These are phyloP conservation scores for Plenodomus biglobosus DNA, from an alignment of 2,329 filamentous ascomycete genomes.

Conservation along the genomic window DNA sequence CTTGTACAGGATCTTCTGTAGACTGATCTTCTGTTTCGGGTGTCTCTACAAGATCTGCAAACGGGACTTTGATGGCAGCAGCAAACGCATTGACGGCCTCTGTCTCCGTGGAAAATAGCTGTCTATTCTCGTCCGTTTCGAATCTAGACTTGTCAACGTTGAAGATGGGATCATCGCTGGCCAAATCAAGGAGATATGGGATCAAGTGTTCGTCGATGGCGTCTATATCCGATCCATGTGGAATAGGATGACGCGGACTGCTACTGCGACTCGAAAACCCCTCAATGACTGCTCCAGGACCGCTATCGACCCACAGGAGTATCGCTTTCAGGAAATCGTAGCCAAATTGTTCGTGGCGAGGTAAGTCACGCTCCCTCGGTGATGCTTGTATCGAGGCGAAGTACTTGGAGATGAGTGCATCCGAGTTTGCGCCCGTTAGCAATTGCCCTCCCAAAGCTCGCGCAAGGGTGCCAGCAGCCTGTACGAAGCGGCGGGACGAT, in stretches of 20 bases:
- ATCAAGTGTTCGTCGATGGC: conserved; percentile 61
- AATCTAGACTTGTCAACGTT: conserved; percentile 62
- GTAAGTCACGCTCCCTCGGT: conserved; percentile 37
- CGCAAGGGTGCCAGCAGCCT: conserved; percentile 61
- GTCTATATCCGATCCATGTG: conserved; percentile 52
- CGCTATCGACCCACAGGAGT: conserved; percentile 63
- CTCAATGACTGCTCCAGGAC: conserved; percentile 56
- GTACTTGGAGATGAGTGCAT: conserved; percentile 44
- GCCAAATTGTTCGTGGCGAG: conserved; percentile 55
- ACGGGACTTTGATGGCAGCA: conserved; percentile 55
- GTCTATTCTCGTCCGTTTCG: conserved; percentile 56
- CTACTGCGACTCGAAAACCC: conserved; percentile 57
- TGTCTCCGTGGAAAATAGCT: conserved; percentile 56
- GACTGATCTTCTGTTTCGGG: conserved; percentile 32
- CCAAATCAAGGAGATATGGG: conserved; percentile 59
- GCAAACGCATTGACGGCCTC: conserved; percentile 61
- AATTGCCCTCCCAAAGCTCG: conserved; percentile 58
- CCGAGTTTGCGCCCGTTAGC: conserved; percentile 46
- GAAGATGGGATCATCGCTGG: conserved; percentile 53
- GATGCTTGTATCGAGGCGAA: conserved; percentile 55
- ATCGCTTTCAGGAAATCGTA: conserved; percentile 68
- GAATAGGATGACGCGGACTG: conserved; percentile 55
- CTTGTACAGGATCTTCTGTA: conserved; percentile 42
- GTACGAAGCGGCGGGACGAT: conserved; percentile 61
- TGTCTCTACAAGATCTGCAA: conserved; percentile 52